A percentile compares a stretch with the other conserved stretches of the same genome.
phyloP scores from a whole-genome alignment of 257 asterid genomes.

The Primulina tabacum region DNA sequence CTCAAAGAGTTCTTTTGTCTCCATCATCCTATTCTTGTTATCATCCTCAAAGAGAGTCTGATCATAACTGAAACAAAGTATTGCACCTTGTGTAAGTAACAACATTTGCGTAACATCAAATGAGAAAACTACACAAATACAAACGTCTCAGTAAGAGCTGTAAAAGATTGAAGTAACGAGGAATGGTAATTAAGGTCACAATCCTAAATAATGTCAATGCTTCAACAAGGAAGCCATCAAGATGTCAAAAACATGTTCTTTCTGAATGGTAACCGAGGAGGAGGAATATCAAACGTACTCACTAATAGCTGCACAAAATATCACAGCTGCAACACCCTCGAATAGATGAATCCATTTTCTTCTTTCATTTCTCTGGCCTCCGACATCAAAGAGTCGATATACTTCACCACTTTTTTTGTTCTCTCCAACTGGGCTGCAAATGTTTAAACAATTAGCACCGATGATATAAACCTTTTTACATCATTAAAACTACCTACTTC shows the following conservation, averaged over 20 bases:
- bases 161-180: conserved; percentile 8
- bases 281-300: conserved; percentile 56
- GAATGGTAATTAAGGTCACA: background rate
- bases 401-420: conserved; percentile 97
- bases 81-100: conserved; percentile 14
- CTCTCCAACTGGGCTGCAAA: conserved; percentile 97
- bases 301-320: conserved; percentile 97
- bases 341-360: conserved; percentile 99
- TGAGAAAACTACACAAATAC: conserved; percentile 12
- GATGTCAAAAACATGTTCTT: background rate
- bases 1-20: conserved; percentile 93
- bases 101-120: conserved; percentile 5
- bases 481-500: too few species aligned
- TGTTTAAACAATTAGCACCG: conserved; percentile 28
- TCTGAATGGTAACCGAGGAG: conserved; percentile 12
- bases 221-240: background rate
- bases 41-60: conserved; percentile 95
- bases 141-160: conserved; percentile 12
- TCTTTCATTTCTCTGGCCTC: conserved; percentile 99
- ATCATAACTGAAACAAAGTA: conserved; percentile 66
- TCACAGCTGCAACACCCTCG: conserved; percentile 98
- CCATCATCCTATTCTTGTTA: conserved; percentile 88
- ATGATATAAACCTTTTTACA: too few species aligned
- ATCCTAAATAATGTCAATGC: background rate
- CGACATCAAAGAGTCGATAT: conserved; percentile 91